Evolutionary conservation across 371 early-diverging fungal genomes (phyloP).

Genomic region (Rhizopus sp.): DNA sequence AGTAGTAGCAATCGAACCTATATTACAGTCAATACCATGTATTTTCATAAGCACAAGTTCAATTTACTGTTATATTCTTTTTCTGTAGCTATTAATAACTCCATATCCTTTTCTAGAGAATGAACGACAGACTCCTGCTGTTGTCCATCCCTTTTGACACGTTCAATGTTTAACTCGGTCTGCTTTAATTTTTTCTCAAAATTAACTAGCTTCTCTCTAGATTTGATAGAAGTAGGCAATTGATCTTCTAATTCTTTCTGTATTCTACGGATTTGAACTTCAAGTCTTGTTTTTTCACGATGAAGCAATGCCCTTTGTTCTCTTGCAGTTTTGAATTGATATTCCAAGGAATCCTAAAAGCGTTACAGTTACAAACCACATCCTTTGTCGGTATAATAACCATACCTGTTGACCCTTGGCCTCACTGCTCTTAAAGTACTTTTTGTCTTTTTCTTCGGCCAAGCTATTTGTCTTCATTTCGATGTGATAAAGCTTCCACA

Average conservation of each 20-base stretch:
- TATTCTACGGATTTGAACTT: conserved; percentile 71
- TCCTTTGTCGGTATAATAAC: not conserved
- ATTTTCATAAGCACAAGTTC: not conserved
- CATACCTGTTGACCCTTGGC: conserved; percentile 6
- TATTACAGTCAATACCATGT: not conserved
- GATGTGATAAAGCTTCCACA: conserved; percentile 91
- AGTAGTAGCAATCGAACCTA: not conserved
- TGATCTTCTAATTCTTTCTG: conserved; percentile 62
- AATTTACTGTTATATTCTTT: conserved; percentile 12
- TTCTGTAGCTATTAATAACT: conserved; percentile 15
- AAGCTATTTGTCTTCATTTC: conserved; percentile 60
- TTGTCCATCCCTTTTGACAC: conserved; percentile 58
- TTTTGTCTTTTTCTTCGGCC: conserved; percentile 40
- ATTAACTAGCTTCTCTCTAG: conserved; percentile 76
- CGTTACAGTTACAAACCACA: not conserved
- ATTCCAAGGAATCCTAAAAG: conserved; percentile 44
- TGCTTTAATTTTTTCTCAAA: conserved; percentile 67
- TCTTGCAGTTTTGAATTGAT: conserved; percentile 62
- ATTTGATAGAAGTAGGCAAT: conserved; percentile 60
- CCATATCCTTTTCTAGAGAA: conserved; percentile 27
- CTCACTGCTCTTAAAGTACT: not conserved
- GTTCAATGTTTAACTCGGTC: conserved; percentile 52
- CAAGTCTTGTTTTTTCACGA: conserved; percentile 73
- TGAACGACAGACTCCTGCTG: conserved; percentile 46
- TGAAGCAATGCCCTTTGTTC: conserved; percentile 74